phyloP scores from a whole-genome alignment of 2,329 filamentous ascomycete genomes.

The Fusarium compactum region DNA sequence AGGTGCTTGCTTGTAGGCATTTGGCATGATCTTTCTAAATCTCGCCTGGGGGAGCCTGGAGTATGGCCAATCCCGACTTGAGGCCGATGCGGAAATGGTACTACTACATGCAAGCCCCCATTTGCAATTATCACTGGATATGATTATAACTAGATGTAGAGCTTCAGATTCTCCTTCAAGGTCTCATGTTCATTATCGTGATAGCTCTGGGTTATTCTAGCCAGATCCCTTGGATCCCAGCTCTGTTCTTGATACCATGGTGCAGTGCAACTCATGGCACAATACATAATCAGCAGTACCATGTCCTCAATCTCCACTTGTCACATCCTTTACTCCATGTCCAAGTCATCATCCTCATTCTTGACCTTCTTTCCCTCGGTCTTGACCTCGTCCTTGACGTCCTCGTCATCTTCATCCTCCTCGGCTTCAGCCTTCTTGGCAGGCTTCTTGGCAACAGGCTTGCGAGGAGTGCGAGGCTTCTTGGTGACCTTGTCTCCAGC shows the following conservation, averaged over 20 bases:
- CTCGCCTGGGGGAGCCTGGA: neutral
- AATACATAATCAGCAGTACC: neutral
- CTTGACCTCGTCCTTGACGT: conserved; percentile 12
- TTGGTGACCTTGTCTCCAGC: conserved; percentile 50
- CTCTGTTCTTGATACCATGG: neutral
- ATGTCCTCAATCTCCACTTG: neutral
- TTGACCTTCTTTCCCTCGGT: conserved; percentile 13
- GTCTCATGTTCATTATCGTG: neutral
- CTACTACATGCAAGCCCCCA: neutral
- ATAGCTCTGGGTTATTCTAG: neutral
- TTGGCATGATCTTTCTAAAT: too few species aligned
- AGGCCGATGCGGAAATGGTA: neutral
- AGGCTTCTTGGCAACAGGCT: conserved; percentile 48
- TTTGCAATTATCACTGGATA: neutral
- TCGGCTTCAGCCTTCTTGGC: conserved; percentile 48
- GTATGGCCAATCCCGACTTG: neutral
- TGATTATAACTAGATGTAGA: neutral
- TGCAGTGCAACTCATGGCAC: conserved; percentile 1
- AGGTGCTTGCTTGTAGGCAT: accelerated
- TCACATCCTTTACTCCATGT: conserved; percentile 3
- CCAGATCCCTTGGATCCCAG: conserved; percentile 11
- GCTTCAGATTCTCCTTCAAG: neutral
- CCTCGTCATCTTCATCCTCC: conserved; percentile 37
- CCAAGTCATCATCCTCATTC: conserved; percentile 1
- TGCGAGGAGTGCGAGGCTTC: conserved; percentile 48